Base-by-base conservation (phyloP, 192 early-diverging fungal genomes). In the Chytriomyces sp. region DNA sequence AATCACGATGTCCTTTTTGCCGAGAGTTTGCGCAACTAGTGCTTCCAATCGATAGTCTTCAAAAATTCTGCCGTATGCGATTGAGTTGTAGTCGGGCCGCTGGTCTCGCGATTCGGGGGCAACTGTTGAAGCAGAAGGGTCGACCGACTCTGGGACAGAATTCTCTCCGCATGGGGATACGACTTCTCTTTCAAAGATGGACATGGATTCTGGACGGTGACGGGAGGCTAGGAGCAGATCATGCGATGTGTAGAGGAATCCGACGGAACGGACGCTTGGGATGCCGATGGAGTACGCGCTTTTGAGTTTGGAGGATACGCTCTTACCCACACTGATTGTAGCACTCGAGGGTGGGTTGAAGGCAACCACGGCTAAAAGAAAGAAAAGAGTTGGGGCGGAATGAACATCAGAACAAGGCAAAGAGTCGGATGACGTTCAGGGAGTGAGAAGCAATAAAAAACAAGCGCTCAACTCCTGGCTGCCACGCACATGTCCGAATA, bases 401-500 rank as follows among this genome's bases (percentile, higher is more conserved):
- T n/a, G 57, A 35, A 20, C 16, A 24, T 73, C 11, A 45, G 13
- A 9, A 9, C 3, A 59, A 47, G 13, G n/a, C 26, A 28, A 16
- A n/a, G 57, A 28, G 50, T 45, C n/a, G 16, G 13, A 72, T 26
- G 7, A 16, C 44, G 26, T 28, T 20, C 44, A 16, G 35, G 35
- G 35, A 35, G 35, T 35, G 35, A 35, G 35, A 35, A 35, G 35
- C 35, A 50, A 24, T 61, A 63, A 11, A 57, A 24, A 7, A 76
- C 10, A 26, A 79, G 65, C 20, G 68, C 57, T 50, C 78, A 69
- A 90, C 89, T 77, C 61, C 90, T 82, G 2, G 92, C 88, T 62
- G 91, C 86, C 7, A 89, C 83, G 80, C 91, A 91, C 26, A 97
- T 84, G 76, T 93, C 92, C 44, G 94, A 91, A 76, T 94, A 97